phyloP scores from a whole-genome alignment of 1,284 basidiomycete species.

The Ceratobasidium papillatum region DNA sequence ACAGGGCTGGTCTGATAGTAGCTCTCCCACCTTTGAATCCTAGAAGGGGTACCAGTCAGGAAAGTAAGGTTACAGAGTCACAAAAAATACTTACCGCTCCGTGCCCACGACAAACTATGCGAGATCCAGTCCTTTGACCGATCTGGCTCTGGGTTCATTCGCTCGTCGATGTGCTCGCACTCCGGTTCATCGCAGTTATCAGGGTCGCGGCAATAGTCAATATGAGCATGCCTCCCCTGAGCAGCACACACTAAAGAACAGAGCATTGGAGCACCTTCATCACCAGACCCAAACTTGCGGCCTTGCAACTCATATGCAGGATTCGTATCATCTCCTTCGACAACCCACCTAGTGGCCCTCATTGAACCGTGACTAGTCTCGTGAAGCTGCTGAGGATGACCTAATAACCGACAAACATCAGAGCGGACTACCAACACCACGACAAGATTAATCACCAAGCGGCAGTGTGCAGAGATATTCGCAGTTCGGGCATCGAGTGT shows the following conservation, averaged over 20 bases:
- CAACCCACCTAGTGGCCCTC: conserved; percentile 63
- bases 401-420: conserved; percentile 50
- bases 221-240: conserved; percentile 63
- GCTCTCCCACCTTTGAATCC: conserved; percentile 39
- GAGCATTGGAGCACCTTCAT: conserved; percentile 70
- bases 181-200: conserved; percentile 57
- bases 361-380: conserved; percentile 72
- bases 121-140: conserved; percentile 63
- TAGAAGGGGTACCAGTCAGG: neutral
- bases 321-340: conserved; percentile 60
- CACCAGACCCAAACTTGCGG: conserved; percentile 61
- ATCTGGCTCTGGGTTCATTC: conserved; percentile 58
- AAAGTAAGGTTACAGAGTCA: neutral
- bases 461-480: conserved; percentile 68
- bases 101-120: conserved; percentile 65
- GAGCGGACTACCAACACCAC: neutral
- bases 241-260: conserved; percentile 65
- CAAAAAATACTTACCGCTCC: conserved; percentile 46
- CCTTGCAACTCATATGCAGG: conserved; percentile 62
- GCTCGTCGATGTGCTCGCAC: conserved; percentile 57
- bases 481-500: conserved; percentile 64
- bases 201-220: conserved; percentile 63
- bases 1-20: neutral
- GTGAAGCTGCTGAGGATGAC: conserved; percentile 66
- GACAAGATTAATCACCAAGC: conserved; percentile 53